Base-by-base conservation (phyloP, 176 grass and related monocot species). In the Neostapfia colusana region DNA sequence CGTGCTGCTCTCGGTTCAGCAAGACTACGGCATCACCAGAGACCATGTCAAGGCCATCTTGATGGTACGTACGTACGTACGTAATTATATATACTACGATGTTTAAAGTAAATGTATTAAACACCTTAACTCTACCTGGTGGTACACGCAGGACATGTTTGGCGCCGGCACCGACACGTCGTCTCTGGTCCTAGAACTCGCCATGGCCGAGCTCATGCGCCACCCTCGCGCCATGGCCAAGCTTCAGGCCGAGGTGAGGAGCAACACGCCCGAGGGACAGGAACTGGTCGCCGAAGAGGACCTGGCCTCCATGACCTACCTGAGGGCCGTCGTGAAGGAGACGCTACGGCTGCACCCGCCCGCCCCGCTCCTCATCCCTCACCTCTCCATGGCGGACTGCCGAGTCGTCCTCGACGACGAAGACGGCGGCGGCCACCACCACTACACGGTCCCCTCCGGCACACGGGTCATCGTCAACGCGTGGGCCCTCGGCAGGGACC, bases 61-160 rank as follows among this genome's bases (percentile, higher is more conserved):
- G 36, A n/a, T 74, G 23, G 85, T 43, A 42, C 10, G 8, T 6
- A 9, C 10, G 1, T 9, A 42, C 10, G 40, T 9, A 42, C 40
- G 10, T 9, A 6, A 42, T 42, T 42, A 42, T 0, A 42, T 8
- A 42, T 42, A 42, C 6, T 42, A n/a, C n/a, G n/a, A n/a, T n/a
- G n/a, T n/a, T n/a, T n/a, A n/a, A n/a, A n/a, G n/a, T n/a, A n/a
- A n/a, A n/a, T n/a, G n/a, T n/a, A n/a, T n/a, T n/a, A n/a, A n/a
- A n/a, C n/a, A n/a, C n/a, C n/a, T n/a, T n/a, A n/a, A n/a, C n/a
- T n/a, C n/a, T n/a, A n/a, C n/a, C n/a, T n/a, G n/a, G n/a, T n/a
- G n/a, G n/a, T n/a, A n/a, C n/a, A n/a, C n/a, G n/a, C 31, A 90
- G 88, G 89, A 91, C 63, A 84, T 91, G 81, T 87, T 87, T 16